Evolutionary conservation across 441 rosid genomes (phyloP).

Genomic region (Dalechampia spathulata): DNA sequence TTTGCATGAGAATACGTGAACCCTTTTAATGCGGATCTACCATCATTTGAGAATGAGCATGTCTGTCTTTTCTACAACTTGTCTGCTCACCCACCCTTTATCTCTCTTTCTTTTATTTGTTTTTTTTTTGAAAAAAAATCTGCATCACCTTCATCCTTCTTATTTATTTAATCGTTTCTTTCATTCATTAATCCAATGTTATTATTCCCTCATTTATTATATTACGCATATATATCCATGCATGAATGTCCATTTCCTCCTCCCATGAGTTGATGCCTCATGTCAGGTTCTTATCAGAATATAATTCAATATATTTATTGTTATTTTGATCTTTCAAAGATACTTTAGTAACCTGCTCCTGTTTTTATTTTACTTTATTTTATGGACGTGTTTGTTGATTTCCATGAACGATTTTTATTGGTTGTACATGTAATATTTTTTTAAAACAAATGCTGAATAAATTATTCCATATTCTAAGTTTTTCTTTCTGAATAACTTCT

Average conservation of each 20-base stretch:
- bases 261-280: too few species aligned
- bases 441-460: too few species aligned
- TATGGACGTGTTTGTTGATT: not conserved
- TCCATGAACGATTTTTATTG: not conserved
- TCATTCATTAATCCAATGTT: too few species aligned
- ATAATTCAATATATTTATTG: not conserved
- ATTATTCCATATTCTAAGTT: too few species aligned
- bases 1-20: slow-evolving; percentile 38
- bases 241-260: too few species aligned
- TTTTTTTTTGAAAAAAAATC: too few species aligned
- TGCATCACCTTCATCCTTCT: too few species aligned
- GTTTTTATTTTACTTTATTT: not conserved
- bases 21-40: slow-evolving; percentile 60
- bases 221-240: too few species aligned
- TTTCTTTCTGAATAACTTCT: too few species aligned
- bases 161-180: too few species aligned
- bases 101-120: not conserved
- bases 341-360: slow-evolving; percentile 15
- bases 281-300: not conserved
- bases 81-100: slow-evolving; percentile 3
- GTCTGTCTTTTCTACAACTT: slow-evolving; percentile 41
- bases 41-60: slow-evolving; percentile 37
- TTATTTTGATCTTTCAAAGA: slow-evolving; percentile 20
- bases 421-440: too few species aligned
- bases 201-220: too few species aligned